These are phyloP conservation scores for Discostella pseudostelligera DNA, from an alignment of 108 stramenopile species.

Conservation along the genomic window DNA sequence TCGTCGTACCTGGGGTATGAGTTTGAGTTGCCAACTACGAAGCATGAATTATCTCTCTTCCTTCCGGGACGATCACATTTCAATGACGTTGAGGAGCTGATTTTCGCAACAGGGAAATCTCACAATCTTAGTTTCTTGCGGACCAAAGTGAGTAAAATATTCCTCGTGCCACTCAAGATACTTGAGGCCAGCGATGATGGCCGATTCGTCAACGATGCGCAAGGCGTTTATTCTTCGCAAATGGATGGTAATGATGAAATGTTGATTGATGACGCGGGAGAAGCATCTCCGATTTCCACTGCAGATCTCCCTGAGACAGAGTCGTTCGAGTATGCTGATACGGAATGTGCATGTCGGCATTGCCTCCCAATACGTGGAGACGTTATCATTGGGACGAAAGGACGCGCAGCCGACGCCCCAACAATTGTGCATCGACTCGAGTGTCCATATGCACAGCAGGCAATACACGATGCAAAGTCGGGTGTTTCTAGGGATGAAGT, in stretches of 20 bases:
- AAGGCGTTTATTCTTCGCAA: constrained; percentile 13
- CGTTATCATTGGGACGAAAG: constrained; percentile 73
- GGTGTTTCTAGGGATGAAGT: constrained; percentile 19
- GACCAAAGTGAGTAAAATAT: constrained; percentile 67
- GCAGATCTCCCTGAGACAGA: constrained; percentile 20
- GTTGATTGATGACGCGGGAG: constrained; percentile 27
- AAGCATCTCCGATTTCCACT: constrained; percentile 8
- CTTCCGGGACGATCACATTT: constrained; percentile 74
- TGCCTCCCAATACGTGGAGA: constrained; percentile 83
- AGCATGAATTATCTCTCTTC: constrained; percentile 53
- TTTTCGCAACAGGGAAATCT: constrained; percentile 62
- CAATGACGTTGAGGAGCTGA: constrained; percentile 61
- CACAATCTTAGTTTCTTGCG: constrained; percentile 65
- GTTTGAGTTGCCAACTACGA: constrained; percentile 55
- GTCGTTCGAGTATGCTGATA: constrained; percentile 63
- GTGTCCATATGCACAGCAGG: constrained; percentile 72
- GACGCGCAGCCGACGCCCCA: constrained; percentile 33
- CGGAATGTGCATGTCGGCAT: constrained; percentile 66
- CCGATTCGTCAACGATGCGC: constrained; percentile 25
- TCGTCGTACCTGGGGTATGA: constrained; percentile 55
- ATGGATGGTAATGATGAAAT: constrained; percentile 34
- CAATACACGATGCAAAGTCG: constrained; percentile 60
- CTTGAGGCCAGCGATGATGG: constrained; percentile 53
- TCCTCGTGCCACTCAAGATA: constrained; percentile 65
- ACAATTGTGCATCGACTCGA: constrained; percentile 72